Conservation (phyloP, 441 rosid genomes). For the Eruca vesicaria region DNA sequence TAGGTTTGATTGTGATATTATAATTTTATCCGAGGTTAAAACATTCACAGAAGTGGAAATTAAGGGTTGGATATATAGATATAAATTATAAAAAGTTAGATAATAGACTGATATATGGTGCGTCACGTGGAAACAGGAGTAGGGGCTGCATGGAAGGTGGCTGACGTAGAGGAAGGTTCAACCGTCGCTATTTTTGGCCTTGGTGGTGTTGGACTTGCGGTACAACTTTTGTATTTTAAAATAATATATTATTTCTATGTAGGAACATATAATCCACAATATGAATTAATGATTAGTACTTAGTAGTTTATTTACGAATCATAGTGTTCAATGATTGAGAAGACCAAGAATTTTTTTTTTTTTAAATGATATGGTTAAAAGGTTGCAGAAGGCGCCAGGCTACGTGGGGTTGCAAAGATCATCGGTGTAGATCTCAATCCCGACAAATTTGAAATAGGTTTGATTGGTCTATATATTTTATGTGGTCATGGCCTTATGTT, state of each 20-base stretch:
- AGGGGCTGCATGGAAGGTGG: conserved; percentile 68
- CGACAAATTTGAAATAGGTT: conserved; percentile 28
- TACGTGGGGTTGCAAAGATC: conserved; percentile 20
- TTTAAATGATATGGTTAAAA: conserved; percentile 1
- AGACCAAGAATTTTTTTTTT: too few relatives aligned
- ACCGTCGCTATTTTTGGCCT: conserved; percentile 61
- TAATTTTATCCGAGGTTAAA: neutral
- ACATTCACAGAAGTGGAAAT: neutral
- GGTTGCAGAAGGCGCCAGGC: conserved; percentile 32
- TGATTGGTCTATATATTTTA: neutral
- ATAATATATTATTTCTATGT: neutral
- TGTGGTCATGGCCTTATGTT: neutral
- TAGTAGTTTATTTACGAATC: neutral
- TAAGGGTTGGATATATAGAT: neutral
- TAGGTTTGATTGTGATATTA: neutral
- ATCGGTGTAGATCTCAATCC: conserved; percentile 29
- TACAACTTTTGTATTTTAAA: neutral
- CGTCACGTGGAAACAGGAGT: conserved; percentile 34
- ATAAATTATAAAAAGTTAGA: neutral
- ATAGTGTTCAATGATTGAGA: neutral
- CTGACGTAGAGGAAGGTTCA: conserved; percentile 47
- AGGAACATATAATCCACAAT: neutral
- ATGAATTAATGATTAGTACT: too few relatives aligned
- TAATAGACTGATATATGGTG: neutral
- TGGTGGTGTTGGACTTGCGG: conserved; percentile 71